phyloP scores from a whole-genome alignment of 495 filamentous ascomycete species.

The Amorphotheca resinae region DNA sequence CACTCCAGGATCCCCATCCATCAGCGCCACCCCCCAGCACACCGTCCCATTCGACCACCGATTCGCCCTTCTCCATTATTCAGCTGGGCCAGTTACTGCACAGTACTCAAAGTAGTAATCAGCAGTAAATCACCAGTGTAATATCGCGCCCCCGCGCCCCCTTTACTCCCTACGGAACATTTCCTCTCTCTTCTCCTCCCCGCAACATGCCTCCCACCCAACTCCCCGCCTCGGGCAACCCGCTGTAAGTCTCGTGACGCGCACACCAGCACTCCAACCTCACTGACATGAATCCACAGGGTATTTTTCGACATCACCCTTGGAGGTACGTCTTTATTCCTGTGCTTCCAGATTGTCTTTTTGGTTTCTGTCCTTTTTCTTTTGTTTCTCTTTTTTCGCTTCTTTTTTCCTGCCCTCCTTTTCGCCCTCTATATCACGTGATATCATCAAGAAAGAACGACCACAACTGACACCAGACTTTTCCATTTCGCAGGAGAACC shows the following conservation, averaged over 20 bases:
- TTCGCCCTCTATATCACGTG: neutral
- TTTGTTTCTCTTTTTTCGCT: slow-evolving; percentile 4
- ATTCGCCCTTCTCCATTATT: too few species aligned
- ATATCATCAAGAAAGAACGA: neutral
- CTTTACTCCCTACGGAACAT: too few species aligned
- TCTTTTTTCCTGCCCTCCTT: neutral
- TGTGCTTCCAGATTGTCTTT: neutral
- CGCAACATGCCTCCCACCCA: slow-evolving; percentile 44
- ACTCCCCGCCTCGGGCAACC: slow-evolving; percentile 40
- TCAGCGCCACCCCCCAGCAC: too few species aligned
- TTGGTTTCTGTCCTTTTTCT: neutral
- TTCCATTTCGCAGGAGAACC: slow-evolving; percentile 52
- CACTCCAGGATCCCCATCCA: too few species aligned
- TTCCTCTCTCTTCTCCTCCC: too few species aligned
- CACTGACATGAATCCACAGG: slow-evolving; percentile 21
- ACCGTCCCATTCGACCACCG: too few species aligned
- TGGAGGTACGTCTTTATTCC: slow-evolving; percentile 47
- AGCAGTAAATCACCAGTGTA: too few species aligned
- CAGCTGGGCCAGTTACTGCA: too few species aligned
- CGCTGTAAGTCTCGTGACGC: slow-evolving; percentile 40
- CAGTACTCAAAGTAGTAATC: too few species aligned
- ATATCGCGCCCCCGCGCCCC: too few species aligned
- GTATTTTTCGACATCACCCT: slow-evolving; percentile 94
- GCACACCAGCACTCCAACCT: too few species aligned
- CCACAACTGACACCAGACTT: neutral